phyloP scores from a whole-genome alignment of 345 rosid genomes.

The Eucalyptus virginea region DNA sequence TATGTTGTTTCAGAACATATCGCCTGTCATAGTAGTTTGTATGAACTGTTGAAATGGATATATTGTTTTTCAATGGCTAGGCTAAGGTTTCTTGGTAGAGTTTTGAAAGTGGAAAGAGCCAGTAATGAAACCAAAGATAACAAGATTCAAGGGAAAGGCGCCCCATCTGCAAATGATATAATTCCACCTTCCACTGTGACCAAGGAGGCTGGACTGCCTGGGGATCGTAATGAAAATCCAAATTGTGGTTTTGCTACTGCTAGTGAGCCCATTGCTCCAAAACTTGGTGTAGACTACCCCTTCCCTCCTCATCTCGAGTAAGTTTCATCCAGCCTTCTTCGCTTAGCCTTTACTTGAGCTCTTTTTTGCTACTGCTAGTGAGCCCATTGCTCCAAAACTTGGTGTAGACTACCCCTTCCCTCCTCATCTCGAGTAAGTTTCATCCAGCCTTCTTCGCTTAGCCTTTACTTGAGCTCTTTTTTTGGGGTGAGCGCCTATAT shows the following conservation, averaged over 20 bases:
- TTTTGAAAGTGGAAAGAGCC: conserved; percentile 72
- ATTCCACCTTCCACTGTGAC: background rate
- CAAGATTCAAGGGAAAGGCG: conserved; percentile 23
- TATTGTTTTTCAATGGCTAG: conserved; percentile 22
- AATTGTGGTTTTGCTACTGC: conserved; percentile 20
- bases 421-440: conserved; percentile 74
- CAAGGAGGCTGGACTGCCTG: conserved; percentile 15
- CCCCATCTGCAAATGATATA: conserved; percentile 21
- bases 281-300: conserved; percentile 85
- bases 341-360: background rate
- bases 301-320: conserved; percentile 93
- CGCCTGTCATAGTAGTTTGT: background rate
- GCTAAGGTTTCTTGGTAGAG: conserved; percentile 90
- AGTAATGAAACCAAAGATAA: conserved; percentile 30
- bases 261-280: conserved; percentile 69
- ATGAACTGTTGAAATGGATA: background rate
- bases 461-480: background rate
- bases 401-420: conserved; percentile 94
- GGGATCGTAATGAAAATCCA: conserved; percentile 7
- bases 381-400: conserved; percentile 78
- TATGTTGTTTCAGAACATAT: background rate
- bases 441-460: background rate
- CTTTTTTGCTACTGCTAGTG: conserved; percentile 5
- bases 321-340: background rate
- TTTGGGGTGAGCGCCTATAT: background rate